phyloP scores from a whole-genome alignment of 1,284 basidiomycete genomes.

The Dichomitus squalens region DNA sequence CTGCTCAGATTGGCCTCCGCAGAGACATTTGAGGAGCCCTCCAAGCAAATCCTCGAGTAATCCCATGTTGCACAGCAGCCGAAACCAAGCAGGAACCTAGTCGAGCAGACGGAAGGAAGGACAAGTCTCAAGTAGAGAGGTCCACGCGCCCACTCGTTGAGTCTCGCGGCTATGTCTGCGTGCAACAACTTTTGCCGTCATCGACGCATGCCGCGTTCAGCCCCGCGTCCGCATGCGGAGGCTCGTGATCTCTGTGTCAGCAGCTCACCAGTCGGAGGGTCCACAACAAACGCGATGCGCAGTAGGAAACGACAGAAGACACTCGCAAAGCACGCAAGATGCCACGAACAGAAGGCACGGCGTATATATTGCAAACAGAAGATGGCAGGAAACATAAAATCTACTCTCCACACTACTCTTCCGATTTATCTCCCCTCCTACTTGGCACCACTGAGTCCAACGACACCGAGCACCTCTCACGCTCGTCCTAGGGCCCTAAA shows the following conservation, averaged over 20 bases:
- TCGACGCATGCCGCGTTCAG: neutral
- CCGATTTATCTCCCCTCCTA: neutral
- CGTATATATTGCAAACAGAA: neutral
- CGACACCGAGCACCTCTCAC: conserved; percentile 12
- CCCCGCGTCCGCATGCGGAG: too few species aligned
- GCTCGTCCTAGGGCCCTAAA: neutral
- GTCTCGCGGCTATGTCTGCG: neutral
- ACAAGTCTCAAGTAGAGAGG: neutral
- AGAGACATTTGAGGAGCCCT: conserved; percentile 29
- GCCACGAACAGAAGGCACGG: neutral
- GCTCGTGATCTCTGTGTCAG: too few species aligned
- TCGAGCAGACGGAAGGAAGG: neutral
- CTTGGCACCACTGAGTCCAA: conserved; percentile 3
- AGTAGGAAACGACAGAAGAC: neutral
- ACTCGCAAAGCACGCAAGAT: neutral
- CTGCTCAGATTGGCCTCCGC: conserved; percentile 23
- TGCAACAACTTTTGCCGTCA: neutral
- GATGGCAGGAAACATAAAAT: neutral
- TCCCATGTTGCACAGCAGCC: conserved; percentile 18
- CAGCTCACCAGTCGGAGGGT: too few species aligned
- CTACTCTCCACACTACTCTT: conserved; percentile 8
- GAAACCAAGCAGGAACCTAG: neutral
- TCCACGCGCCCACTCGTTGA: neutral
- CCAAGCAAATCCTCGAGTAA: conserved; percentile 22
- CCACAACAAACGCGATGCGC: too few species aligned